Evolutionary conservation across 192 early-diverging fungal species (phyloP), one percentile per base, ranked within the genome.

Genomic region (Diversispora eburnea): DNA sequence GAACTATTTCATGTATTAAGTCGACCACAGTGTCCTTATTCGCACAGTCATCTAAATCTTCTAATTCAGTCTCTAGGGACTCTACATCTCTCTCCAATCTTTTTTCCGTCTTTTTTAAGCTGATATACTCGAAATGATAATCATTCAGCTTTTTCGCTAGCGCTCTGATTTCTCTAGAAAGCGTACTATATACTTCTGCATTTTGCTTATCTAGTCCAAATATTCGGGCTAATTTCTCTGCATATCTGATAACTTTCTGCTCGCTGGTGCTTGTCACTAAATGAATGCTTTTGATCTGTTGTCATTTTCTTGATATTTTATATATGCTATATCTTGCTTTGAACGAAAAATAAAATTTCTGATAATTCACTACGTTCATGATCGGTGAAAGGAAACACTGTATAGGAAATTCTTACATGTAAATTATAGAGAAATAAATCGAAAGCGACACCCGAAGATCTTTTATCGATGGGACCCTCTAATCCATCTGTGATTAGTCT

Each of bases 401-500:
- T 56, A 56, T 56, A 56, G 55, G 17, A 56, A 56, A n/a, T 56
- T 56, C 55, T 56, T 56, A n/a, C 55, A 56, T 56, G 17, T 56
- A 56, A 56, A 56, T 56, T 56, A 56, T 56, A 56, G 55, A 56
- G 55, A 56, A 56, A 17, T 17, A 56, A 56, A 56, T 56, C n/a
- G 55, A 56, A 56, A 56, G 55, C n/a, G 6, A 56, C 8, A 56
- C 55, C 55, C 8, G 8, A 57, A 57, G 55, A 57, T 8, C 55
- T 57, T 57, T 56, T 4, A 56, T 56, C 55, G n/a, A 56, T 6
- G n/a, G n/a, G n/a, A n/a, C n/a, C n/a, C n/a, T n/a, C n/a, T n/a
- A n/a, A n/a, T n/a, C n/a, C n/a, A n/a, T n/a, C n/a, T 60, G 3
- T 60, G 3, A 60, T 60, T 41, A 60, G 58, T 3, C 22, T 60